These are phyloP conservation scores for Torulaspora delbrueckii DNA, from an alignment of 805 yeast species.

Conservation along the genomic window DNA sequence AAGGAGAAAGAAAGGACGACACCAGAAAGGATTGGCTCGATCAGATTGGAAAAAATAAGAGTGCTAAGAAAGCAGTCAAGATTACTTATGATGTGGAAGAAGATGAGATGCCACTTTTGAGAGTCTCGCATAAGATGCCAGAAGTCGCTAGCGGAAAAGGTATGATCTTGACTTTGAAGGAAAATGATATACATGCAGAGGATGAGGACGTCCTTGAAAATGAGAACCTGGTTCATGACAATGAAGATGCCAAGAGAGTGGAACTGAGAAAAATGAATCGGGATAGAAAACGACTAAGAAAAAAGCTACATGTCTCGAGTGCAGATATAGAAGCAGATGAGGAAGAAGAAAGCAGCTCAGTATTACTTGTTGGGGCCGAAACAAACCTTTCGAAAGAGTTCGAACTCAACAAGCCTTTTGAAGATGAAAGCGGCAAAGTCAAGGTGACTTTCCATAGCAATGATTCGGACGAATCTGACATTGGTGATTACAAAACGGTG, in stretches of 20 bases:
- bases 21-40: slow-evolving; percentile 22
- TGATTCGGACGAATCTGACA: slow-evolving; percentile 21
- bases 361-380: slow-evolving; percentile 21
- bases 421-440: slow-evolving; percentile 10
- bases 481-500: slow-evolving; percentile 37
- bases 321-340: slow-evolving; percentile 22
- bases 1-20: not conserved
- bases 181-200: slow-evolving; percentile 30
- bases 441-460: slow-evolving; percentile 25
- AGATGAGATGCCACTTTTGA: slow-evolving; percentile 34
- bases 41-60: slow-evolving; percentile 17
- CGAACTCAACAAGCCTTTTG: slow-evolving; percentile 1
- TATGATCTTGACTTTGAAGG: slow-evolving; percentile 53
- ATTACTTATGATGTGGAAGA: slow-evolving; percentile 18
- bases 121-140: slow-evolving; percentile 47
- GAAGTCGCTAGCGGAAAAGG: slow-evolving; percentile 39
- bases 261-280: slow-evolving; percentile 32
- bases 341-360: slow-evolving; percentile 20
- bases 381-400: slow-evolving; percentile 5
- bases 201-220: slow-evolving; percentile 33
- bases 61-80: slow-evolving; percentile 5
- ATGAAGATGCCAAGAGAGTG: slow-evolving; percentile 31
- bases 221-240: slow-evolving; percentile 24
- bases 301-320: slow-evolving; percentile 19
- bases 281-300: slow-evolving; percentile 32